Base-by-base conservation (phyloP, 2,329 filamentous ascomycete species). In the Fusarium pseudograminearum region DNA sequence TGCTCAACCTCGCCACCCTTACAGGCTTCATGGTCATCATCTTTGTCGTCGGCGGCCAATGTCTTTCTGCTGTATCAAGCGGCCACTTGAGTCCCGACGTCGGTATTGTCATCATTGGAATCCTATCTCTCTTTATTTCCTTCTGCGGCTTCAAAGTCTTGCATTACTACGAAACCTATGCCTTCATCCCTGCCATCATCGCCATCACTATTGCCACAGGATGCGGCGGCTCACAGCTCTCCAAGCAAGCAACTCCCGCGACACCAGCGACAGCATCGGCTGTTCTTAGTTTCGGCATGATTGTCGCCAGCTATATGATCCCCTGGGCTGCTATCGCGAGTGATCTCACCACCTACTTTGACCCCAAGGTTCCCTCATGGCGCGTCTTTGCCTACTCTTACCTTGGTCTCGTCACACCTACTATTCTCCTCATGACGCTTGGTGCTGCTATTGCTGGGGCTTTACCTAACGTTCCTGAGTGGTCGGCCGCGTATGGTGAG, bases 361-460 rank as follows among this genome's bases (percentile, higher is more conserved):
- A 86, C 53, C 87, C 87, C 24, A 83, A 82, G 55, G 85, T 85
- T 4, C 83, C 86, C 3, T 83, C 82, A 76, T 87, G 77, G 77
- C 77, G 78, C 7, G 77, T 90, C 61, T 88, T 89, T 57, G 60
- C 80, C 6, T 90, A 90, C 73, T 84, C 83, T 3, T 90, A 88
- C 73, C 70, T 82, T 15, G 89, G 89, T 12, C 82, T 89, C 4
- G 76, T 82, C 9, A 69, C 86, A 7, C 87, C 88, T 0, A 87
- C 86, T 0, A 80, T 88, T 38, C 80, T 86, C 0, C 82, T 91
- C 52, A 90, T 91, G 87, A 82, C 82, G 1, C 83, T 91, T 1
- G 89, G 89, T 9, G 86, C 88, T 12, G 88, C 89, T n/a, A 89
- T 91, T 44, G 87, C 84, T 20, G 87, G 87, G 9, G 87, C 87